Base-by-base conservation (phyloP, 2,329 filamentous ascomycete genomes). In the Neoarthrinium moseri region DNA sequence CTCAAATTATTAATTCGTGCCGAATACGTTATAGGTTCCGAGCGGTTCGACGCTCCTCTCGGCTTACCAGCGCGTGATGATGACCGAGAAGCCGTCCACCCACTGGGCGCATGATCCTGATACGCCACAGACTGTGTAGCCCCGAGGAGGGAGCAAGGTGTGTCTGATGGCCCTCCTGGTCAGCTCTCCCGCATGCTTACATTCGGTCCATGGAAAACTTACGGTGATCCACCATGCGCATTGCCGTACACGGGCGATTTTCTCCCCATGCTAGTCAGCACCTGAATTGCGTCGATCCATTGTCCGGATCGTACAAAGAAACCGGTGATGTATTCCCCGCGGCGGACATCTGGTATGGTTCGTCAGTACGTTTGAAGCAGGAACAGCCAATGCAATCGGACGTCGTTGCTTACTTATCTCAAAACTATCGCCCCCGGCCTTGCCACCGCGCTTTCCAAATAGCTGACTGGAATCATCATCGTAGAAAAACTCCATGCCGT, bases 401-500 rank as follows among this genome's bases (percentile, higher is more conserved):
- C 20, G 4, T 18, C 36, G 15, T 43, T 47, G 66, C 83, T 67
- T 71, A 89, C 87, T 84, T 56, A 97, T 75, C 13, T 87, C 77
- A 68, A 96, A 95, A 36, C 83, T 79, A 58, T 87, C 84, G 2
- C 86, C 85, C 3, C 82, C 83, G 20, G 77, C 69, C 51, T 85
- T 85, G 6, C 86, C 87, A 11, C 86, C 87, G 45, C 79, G 76
- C 59, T 89, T 91, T 32, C 94, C 94, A 71, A 99, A 95, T 4
- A 96, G 66, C 62, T 96, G 90, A 45, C 77, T 86, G 1, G 88
- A 86, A 13, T 81, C 78, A 64, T 97, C 91, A 59, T 97, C 92
- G 61, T 96, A 97, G 48, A 88, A 76, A 66, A 99, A 97, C 64
- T 97, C 92, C 17, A 99, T 67, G 1, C 94, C 94, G 62, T 95